Conservation (phyloP, 306 rosid genomes). For the Quercus engelmannii region DNA sequence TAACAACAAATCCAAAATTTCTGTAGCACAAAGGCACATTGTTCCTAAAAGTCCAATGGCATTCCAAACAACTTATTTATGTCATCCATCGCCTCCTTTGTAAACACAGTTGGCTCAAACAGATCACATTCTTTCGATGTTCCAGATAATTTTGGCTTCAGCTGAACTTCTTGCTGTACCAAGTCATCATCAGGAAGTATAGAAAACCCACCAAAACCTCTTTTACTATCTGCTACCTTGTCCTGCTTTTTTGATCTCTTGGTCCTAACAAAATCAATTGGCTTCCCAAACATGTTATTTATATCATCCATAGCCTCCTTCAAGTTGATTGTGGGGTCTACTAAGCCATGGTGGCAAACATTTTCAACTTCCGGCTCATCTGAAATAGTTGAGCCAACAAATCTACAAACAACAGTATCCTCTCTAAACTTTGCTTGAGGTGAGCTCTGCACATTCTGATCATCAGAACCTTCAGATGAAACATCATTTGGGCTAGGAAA, state of each 20-base stretch:
- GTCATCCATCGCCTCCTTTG: conserved; percentile 85
- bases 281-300: conserved; percentile 94
- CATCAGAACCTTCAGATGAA: conserved; percentile 42
- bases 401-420: conserved; percentile 84
- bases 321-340: conserved; percentile 91
- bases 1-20: conserved; percentile 4
- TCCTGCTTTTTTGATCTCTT: conserved; percentile 57
- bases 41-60: conserved; percentile 68
- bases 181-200: conserved; percentile 78
- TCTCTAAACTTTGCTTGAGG: conserved; percentile 62
- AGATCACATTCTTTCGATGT: conserved; percentile 52
- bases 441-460: conserved; percentile 32
- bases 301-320: conserved; percentile 97
- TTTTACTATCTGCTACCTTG: conserved; percentile 40
- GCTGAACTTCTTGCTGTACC: conserved; percentile 35
- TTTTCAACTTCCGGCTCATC: conserved; percentile 87
- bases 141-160: conserved; percentile 30
- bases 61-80: conserved; percentile 83
- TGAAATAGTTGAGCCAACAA: conserved; percentile 84
- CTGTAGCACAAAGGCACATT: background rate
- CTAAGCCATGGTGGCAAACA: conserved; percentile 92
- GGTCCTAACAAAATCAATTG: conserved; percentile 74
- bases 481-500: conserved; percentile 64
- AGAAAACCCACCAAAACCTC: conserved; percentile 58
- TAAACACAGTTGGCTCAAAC: conserved; percentile 75